A percentile compares a stretch with the other conserved stretches of the same genome.
These are phyloP conservation scores for Sporothrix luriei DNA, from an alignment of 2,329 filamentous ascomycete genomes.

Conservation along the genomic window DNA sequence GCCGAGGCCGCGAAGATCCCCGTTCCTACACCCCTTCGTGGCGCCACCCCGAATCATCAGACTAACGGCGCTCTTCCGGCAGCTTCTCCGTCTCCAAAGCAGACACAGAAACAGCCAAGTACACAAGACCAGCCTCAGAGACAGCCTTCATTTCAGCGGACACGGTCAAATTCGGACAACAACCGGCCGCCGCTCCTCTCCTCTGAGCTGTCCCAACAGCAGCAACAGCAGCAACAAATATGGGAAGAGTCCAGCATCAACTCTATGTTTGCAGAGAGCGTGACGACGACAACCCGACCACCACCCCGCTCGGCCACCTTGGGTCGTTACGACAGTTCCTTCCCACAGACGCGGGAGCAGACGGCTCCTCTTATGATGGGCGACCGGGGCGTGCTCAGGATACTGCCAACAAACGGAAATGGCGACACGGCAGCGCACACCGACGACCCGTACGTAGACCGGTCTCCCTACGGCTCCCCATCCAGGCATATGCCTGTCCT, in stretches of 20 bases:
- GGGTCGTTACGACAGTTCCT: conserved; percentile 33
- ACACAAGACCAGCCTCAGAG: conserved; percentile 2
- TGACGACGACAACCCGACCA: conserved; percentile 27
- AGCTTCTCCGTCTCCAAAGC: conserved; percentile 27
- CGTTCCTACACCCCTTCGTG: conserved; percentile 43
- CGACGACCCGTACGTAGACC: conserved; percentile 38
- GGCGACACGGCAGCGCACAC: conserved; percentile 37
- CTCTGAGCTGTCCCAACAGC: conserved; percentile 29
- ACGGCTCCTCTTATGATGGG: conserved; percentile 42
- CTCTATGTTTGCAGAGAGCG: conserved; percentile 39
- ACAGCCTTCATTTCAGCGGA: conserved; percentile 31
- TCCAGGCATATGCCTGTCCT: conserved; percentile 38
- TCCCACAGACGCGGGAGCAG: conserved; percentile 35
- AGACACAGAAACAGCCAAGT: conserved; percentile 14
- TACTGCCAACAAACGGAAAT: conserved; percentile 38
- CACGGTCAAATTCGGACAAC: conserved; percentile 38
- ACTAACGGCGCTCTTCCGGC: conserved; percentile 29
- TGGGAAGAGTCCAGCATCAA: conserved; percentile 46
- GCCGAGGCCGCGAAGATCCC: conserved; percentile 45
- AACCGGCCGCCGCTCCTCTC: conserved; percentile 34
- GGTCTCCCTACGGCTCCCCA: conserved; percentile 39
- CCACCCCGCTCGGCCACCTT: conserved; percentile 9
- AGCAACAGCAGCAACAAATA: conserved; percentile 36
- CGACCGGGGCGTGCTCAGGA: conserved; percentile 46
- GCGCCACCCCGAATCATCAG: conserved; percentile 39